Base-by-base conservation (phyloP, 768 basidiomycete genomes). In the Lentinula edodes region DNA sequence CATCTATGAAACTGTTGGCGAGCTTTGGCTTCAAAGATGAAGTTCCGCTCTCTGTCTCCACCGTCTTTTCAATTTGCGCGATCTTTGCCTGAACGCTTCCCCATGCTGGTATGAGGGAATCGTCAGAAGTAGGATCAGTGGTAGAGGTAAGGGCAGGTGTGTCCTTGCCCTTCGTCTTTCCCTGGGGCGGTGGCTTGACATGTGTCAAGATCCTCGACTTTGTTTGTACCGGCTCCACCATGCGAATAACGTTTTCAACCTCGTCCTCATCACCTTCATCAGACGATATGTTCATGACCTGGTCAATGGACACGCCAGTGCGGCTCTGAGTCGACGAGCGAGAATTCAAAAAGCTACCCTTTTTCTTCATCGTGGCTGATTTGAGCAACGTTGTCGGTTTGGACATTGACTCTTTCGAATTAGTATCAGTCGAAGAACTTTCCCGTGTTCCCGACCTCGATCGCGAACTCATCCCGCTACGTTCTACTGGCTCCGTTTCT, bases 231-330 rank as follows among this genome's bases (percentile, higher is more conserved):
- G 41, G n/a, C n/a, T 54, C 35, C 8, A 12, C n/a, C 38, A 36
- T 2, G 16, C 35, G 53, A 39, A 36, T 41, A n/a, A 12, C 28
- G 18, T 60, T 65, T 16, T 67, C 63, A n/a, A 64, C 60, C n/a
- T 67, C 64, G 10, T 64, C 62, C 9, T 65, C 68, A 32, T 68
- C 70, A n/a, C 76, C 74, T 38, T 77, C 76, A 42, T 78, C 77
- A 7, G 75, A 75, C 6, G 76, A 77, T 15, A 80, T 73, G 54
- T 80, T 76, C 28, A 80, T 75, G 15, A 80, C 75, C 63, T 73
- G 73, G 63, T 59, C 58, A 38, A 45, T 42, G 10, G 54, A 16
- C 10, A 12, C 41, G 16, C 54, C 38, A 15, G 35, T 38, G 18
- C 58, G 58, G 8, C 45, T 46, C 38, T 48, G 55, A 8, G 13